A percentile compares a stretch with the other conserved stretches of the same genome.
phyloP scores from a whole-genome alignment of 106 monocot genomes.

The Triglochin maritima region DNA sequence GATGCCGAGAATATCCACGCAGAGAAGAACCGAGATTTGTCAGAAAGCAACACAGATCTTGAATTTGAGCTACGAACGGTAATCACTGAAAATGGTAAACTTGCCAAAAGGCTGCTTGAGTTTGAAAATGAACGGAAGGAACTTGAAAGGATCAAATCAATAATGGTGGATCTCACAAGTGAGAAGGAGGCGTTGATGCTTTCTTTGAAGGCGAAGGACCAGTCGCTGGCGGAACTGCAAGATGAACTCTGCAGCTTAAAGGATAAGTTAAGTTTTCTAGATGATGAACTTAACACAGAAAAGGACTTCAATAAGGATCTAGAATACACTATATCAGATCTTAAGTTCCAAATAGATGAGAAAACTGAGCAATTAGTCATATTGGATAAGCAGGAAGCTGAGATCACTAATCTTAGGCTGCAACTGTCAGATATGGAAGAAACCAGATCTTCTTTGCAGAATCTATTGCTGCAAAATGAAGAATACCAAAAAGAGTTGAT shows the following conservation, averaged over 20 bases:
- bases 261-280: conserved; percentile 26
- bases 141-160: conserved; percentile 34
- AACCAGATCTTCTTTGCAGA: conserved; percentile 30
- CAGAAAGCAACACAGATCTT: conserved; percentile 26
- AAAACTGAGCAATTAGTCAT: conserved; percentile 33
- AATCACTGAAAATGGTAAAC: conserved; percentile 30
- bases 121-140: conserved; percentile 35
- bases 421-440: conserved; percentile 43
- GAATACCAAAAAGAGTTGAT: conserved; percentile 1
- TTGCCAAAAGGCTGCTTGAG: conserved; percentile 27
- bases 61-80: conserved; percentile 42
- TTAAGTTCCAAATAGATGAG: conserved; percentile 43
- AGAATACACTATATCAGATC: conserved; percentile 36
- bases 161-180: conserved; percentile 24
- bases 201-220: neutral
- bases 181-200: conserved; percentile 36
- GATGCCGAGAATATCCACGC: conserved; percentile 32
- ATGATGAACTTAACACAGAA: conserved; percentile 36
- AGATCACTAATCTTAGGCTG: conserved; percentile 33
- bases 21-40: conserved; percentile 41
- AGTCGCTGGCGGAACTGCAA: conserved; percentile 22
- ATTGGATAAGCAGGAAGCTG: conserved; percentile 38
- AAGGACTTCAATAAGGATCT: conserved; percentile 28
- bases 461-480: conserved; percentile 20
- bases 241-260: conserved; percentile 37